phyloP scores from a whole-genome alignment of 257 asterid genomes.

The Oldenlandia corymbosa region DNA sequence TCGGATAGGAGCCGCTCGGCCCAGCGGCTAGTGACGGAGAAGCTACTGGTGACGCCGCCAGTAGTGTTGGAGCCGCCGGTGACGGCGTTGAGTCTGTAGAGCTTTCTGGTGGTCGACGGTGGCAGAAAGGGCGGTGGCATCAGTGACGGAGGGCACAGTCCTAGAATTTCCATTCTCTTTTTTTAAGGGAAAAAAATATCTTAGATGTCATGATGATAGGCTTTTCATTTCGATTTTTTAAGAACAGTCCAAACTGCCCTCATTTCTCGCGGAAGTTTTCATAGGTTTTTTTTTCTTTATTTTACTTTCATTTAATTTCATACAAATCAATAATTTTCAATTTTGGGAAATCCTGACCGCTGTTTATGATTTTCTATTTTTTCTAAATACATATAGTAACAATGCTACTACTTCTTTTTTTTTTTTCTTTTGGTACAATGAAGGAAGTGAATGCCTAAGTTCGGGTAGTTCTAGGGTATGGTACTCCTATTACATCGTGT shows the following conservation, averaged over 20 bases:
- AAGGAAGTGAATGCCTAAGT: too few species aligned
- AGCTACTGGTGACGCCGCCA: slow-evolving; percentile 18
- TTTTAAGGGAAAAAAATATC: background rate
- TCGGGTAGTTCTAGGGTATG: too few species aligned
- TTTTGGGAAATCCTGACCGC: too few species aligned
- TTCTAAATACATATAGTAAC: too few species aligned
- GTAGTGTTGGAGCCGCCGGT: slow-evolving; percentile 39
- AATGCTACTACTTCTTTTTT: too few species aligned
- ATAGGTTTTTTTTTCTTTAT: too few species aligned
- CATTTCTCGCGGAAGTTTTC: background rate
- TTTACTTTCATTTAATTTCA: too few species aligned
- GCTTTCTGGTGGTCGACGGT: slow-evolving; percentile 24
- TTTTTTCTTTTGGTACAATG: too few species aligned
- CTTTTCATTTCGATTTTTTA: background rate
- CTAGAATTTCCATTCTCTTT: slow-evolving; percentile 47
- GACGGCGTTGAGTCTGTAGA: slow-evolving; percentile 46
- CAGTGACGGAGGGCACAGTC: slow-evolving; percentile 32
- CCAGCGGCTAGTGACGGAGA: slow-evolving; percentile 73
- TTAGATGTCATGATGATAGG: background rate
- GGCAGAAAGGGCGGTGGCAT: slow-evolving; percentile 26
- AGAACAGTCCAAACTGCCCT: slow-evolving; percentile 10
- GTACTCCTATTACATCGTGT: too few species aligned
- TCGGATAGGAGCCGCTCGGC: slow-evolving; percentile 95
- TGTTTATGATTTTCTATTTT: too few species aligned
- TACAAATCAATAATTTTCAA: too few species aligned